phyloP scores from a whole-genome alignment of 129 eudicot species.

The Ambrosia artemisiifolia region DNA sequence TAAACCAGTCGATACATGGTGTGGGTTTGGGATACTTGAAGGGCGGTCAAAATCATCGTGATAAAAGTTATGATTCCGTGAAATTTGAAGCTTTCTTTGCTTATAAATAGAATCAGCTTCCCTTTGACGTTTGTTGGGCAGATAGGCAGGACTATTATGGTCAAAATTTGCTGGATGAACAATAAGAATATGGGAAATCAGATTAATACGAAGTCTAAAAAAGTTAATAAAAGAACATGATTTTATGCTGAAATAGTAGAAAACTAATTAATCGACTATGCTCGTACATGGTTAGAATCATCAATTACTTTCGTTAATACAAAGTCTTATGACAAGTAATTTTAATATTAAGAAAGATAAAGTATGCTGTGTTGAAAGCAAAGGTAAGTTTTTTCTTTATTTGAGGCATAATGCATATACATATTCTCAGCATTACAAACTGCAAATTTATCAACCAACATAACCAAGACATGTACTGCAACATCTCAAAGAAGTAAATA shows the following conservation, averaged over 20 bases:
- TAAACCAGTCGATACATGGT: slow-evolving; percentile 93
- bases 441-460: neutral
- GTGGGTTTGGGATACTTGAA: slow-evolving; percentile 47
- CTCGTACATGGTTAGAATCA: neutral
- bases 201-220: neutral
- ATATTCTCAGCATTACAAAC: neutral
- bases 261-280: neutral
- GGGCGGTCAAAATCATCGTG: slow-evolving; percentile 58
- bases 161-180: slow-evolving; percentile 69
- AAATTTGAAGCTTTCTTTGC: slow-evolving; percentile 74
- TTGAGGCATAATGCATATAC: neutral
- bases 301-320: neutral
- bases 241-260: neutral
- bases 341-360: neutral
- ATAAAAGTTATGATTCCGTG: slow-evolving; percentile 53
- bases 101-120: slow-evolving; percentile 56
- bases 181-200: slow-evolving; percentile 8
- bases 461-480: neutral
- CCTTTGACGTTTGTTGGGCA: slow-evolving; percentile 54
- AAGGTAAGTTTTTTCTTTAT: neutral
- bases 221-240: neutral
- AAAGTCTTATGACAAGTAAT: neutral
- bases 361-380: neutral
- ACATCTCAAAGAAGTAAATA: neutral
- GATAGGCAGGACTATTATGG: slow-evolving; percentile 41